phyloP scores from a whole-genome alignment of 2,329 filamentous ascomycete genomes.

The Penicillium paneum region DNA sequence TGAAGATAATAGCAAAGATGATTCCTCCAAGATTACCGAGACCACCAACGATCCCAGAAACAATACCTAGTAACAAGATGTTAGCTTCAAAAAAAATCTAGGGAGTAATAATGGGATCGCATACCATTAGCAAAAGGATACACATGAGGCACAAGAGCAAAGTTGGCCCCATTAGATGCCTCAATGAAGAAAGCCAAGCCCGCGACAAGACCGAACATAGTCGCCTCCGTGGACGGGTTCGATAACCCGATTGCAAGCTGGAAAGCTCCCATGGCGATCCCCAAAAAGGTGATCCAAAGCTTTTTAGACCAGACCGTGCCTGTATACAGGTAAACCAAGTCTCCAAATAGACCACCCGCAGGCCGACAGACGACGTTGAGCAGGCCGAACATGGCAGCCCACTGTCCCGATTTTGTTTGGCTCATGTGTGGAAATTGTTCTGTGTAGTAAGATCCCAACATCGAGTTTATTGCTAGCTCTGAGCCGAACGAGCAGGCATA shows the following conservation, averaged over 20 bases:
- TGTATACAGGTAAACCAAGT: constrained; percentile 54
- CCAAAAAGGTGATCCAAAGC: constrained; percentile 56
- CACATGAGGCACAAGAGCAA: constrained; percentile 81
- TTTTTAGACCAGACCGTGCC: constrained; percentile 63
- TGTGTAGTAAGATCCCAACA: constrained; percentile 59
- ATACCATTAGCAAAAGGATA: constrained; percentile 76
- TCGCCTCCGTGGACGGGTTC: constrained; percentile 59
- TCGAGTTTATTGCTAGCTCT: constrained; percentile 60
- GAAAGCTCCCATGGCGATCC: constrained; percentile 57
- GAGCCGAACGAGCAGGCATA: constrained; percentile 62
- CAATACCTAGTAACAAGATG: constrained; percentile 42
- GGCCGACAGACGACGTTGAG: constrained; percentile 51
- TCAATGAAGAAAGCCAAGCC: constrained; percentile 79
- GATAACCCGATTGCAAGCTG: constrained; percentile 61
- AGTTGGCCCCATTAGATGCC: constrained; percentile 81
- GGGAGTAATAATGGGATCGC: constrained; percentile 14
- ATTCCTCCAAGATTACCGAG: constrained; percentile 82
- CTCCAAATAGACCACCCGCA: constrained; percentile 51
- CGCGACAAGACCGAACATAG: constrained; percentile 73
- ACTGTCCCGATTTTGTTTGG: constrained; percentile 55
- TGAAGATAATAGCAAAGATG: constrained; percentile 77
- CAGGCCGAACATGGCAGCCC: constrained; percentile 55
- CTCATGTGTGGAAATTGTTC: constrained; percentile 54
- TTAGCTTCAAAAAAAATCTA: background rate
- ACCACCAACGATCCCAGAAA: constrained; percentile 76